Evolutionary conservation across 148 eudicot species (phyloP).

Genomic region (Diospyros lotus): DNA sequence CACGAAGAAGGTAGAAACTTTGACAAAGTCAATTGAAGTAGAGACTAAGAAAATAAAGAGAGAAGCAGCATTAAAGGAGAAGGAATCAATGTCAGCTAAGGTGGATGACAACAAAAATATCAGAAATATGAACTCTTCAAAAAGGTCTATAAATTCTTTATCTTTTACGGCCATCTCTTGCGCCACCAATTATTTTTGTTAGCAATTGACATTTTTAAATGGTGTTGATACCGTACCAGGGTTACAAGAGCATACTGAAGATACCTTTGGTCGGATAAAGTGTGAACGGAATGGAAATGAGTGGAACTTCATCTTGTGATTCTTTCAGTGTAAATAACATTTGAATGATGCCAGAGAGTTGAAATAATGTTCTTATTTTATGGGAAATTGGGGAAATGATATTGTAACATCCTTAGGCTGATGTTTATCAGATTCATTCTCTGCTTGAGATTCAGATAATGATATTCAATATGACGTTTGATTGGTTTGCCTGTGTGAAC

Average conservation of each 20-base stretch:
- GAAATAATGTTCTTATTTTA: constrained; percentile 9
- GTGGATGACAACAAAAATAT: constrained; percentile 38
- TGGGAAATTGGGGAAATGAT: neutral
- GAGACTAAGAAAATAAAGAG: constrained; percentile 67
- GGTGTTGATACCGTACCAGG: constrained; percentile 10
- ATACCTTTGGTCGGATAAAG: constrained; percentile 1
- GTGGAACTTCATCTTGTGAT: constrained; percentile 3
- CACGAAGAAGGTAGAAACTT: constrained; percentile 64
- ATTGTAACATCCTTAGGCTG: neutral
- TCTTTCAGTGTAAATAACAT: constrained; percentile 8
- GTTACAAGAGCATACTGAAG: constrained; percentile 17
- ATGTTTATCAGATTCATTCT: constrained; percentile 3
- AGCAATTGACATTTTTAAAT: neutral
- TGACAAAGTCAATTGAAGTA: constrained; percentile 65
- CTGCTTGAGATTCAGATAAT: neutral
- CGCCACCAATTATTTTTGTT: neutral
- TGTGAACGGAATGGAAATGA: neutral
- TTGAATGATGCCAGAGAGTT: constrained; percentile 10
- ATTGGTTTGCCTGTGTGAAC: neutral
- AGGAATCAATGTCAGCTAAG: constrained; percentile 33
- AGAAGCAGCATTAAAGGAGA: constrained; percentile 42
- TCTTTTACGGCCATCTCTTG: neutral
- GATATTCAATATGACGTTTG: constrained; percentile 4
- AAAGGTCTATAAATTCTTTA: constrained; percentile 33
- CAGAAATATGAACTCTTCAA: constrained; percentile 36